Evolutionary conservation across 495 filamentous ascomycete species (phyloP), one percentile per base, ranked within the genome.

Genomic region (Penicillium salamii): DNA sequence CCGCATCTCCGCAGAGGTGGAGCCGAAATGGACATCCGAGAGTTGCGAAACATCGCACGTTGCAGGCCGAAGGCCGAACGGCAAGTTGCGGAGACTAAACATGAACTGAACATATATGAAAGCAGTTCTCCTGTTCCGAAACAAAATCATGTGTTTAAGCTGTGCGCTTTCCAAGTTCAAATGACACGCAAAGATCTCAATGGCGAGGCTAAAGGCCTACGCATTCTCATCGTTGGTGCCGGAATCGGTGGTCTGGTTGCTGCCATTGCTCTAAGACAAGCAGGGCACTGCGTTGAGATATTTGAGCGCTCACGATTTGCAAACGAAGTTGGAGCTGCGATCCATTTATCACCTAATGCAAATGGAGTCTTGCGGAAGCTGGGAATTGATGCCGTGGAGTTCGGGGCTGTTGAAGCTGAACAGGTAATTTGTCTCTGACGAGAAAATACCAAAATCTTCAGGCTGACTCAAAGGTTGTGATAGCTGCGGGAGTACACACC

Each of bases 161-260:
- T n/a, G n/a, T n/a, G n/a, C n/a, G n/a, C n/a, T n/a, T n/a, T n/a
- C n/a, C n/a, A n/a, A n/a, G n/a, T n/a, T n/a, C n/a, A 39, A 9
- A 57, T 58, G 55, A 50, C 52, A 42, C 14, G 45, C 31, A 53
- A 43, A 46, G 46, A 58, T 31, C 12, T 54, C 6, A 54, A 49
- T 26, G 39, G 41, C 3, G 23, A 45, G 3, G 21, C 50, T 29
- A 42, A 53, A 6, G 62, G 63, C 18, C 56, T 69, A 14, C 59
- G 53, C n/a, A 58, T 81, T 41, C 48, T 72, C 50, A 78, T 83
- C 18, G 71, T 78, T n/a, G 80, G 79, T 12, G 80, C 75, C 13
- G 79, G 81, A 1, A 82, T 83, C 17, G 78, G 77, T 11, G 79
- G 80, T 7, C 55, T 82, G 21, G 63, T 71, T 1, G 72, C 79